phyloP scores from a whole-genome alignment of 768 basidiomycete genomes.

The Mycena chlorophos region DNA sequence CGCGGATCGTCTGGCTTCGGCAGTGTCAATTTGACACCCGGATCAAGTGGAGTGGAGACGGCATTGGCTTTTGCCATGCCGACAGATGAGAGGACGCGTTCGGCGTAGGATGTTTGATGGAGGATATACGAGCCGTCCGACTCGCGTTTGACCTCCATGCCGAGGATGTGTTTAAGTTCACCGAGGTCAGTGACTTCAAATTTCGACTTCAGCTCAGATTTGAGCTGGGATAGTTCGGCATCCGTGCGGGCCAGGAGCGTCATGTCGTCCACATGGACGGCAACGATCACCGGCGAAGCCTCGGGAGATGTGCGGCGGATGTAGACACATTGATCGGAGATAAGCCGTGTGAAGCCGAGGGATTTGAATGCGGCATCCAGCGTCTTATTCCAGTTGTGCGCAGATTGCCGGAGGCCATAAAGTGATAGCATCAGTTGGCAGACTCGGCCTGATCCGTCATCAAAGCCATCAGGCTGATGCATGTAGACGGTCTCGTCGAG shows the following conservation, averaged over 20 bases:
- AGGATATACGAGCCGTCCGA: slow-evolving; percentile 1
- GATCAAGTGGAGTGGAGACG: slow-evolving; percentile 4
- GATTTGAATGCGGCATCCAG: slow-evolving; percentile 6
- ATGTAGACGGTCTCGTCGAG: slow-evolving; percentile 28
- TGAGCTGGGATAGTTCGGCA: neutral
- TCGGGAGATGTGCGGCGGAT: neutral
- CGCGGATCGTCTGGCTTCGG: neutral
- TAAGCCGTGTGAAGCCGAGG: slow-evolving; percentile 7
- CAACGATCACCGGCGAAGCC: neutral
- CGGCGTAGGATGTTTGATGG: neutral
- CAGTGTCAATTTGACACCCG: neutral
- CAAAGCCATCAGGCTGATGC: slow-evolving; percentile 10
- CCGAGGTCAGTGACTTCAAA: slow-evolving; percentile 19
- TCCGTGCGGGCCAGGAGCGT: neutral
- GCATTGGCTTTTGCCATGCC: slow-evolving; percentile 2
- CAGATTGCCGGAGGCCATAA: slow-evolving; percentile 9
- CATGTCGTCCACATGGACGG: slow-evolving; percentile 11
- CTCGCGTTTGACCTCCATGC: slow-evolving; percentile 26
- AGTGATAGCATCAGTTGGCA: slow-evolving; percentile 1
- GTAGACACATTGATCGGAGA: slow-evolving; percentile 12
- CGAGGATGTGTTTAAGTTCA: slow-evolving; percentile 20
- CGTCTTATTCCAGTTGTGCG: slow-evolving; percentile 6
- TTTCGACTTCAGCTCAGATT: neutral
- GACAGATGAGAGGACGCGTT: neutral
- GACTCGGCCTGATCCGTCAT: slow-evolving; percentile 16